phyloP scores from a whole-genome alignment of 306 rosid species.

The Cucurbita ficifolia region DNA sequence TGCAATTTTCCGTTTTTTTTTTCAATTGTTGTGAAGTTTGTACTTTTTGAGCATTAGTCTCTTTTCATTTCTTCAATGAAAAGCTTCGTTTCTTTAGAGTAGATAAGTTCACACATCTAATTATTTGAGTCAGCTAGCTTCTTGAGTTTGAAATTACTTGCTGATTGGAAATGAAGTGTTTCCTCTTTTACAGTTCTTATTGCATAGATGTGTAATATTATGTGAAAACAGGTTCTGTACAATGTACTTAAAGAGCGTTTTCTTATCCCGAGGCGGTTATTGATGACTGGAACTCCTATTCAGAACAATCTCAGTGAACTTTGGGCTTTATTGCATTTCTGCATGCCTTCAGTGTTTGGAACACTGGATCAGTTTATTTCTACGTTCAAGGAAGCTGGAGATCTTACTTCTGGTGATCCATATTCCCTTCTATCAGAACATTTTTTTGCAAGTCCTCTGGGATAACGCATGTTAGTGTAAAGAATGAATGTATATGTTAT shows the following conservation, averaged over 20 bases:
- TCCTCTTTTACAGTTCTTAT: not conserved
- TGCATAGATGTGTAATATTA: constrained; percentile 8
- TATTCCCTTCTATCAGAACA: not conserved
- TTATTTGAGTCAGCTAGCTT: not conserved
- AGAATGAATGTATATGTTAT: not conserved
- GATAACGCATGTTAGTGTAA: not conserved
- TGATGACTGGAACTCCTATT: constrained; percentile 96
- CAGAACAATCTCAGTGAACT: constrained; percentile 83
- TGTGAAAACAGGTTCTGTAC: constrained; percentile 56
- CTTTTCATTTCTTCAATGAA: no score
- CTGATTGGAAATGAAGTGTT: not conserved
- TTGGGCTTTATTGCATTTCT: constrained; percentile 81
- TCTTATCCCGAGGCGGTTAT: constrained; percentile 72
- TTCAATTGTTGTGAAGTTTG: no score
- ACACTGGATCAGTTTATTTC: constrained; percentile 61
- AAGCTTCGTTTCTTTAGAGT: not conserved
- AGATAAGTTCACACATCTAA: not conserved
- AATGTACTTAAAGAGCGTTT: constrained; percentile 57
- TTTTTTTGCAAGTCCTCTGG: not conserved
- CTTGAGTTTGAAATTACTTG: not conserved
- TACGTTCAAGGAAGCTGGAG: constrained; percentile 59
- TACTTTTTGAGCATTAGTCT: no score
- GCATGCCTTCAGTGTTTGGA: constrained; percentile 89
- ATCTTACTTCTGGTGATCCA: constrained; percentile 43
- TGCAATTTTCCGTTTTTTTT: no score